Conservation (phyloP, 2,329 filamentous ascomycete species). For the Meredithiella fracta region DNA sequence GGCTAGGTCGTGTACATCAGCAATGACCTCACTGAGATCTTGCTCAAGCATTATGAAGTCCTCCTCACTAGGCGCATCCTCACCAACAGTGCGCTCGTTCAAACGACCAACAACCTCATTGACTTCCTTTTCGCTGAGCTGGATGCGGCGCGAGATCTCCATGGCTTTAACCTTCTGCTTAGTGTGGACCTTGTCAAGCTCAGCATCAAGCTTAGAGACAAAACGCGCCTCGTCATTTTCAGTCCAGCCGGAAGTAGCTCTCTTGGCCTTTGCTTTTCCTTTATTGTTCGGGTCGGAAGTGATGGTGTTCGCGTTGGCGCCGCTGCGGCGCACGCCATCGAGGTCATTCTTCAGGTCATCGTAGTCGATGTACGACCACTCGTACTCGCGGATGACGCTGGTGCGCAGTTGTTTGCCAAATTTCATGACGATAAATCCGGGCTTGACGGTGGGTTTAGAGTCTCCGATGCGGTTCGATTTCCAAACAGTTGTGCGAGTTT, state of each 20-base stretch:
- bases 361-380: slow-evolving; percentile 98
- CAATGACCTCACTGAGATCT: slow-evolving; percentile 92
- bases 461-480: slow-evolving; percentile 21
- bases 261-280: slow-evolving; percentile 20
- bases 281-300: slow-evolving; percentile 19
- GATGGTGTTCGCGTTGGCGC: slow-evolving; percentile 19
- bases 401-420: slow-evolving; percentile 95
- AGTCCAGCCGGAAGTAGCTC: slow-evolving; percentile 47
- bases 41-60: slow-evolving; percentile 90
- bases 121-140: slow-evolving; percentile 76
- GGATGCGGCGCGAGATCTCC: slow-evolving; percentile 84
- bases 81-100: slow-evolving; percentile 41
- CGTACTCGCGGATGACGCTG: slow-evolving; percentile 90
- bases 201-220: slow-evolving; percentile 68
- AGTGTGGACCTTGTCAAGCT: slow-evolving; percentile 93
- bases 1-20: slow-evolving; percentile 91
- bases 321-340: slow-evolving; percentile 33
- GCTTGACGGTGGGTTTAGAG: slow-evolving; percentile 24
- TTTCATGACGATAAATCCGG: slow-evolving; percentile 49
- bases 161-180: slow-evolving; percentile 96
- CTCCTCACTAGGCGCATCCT: slow-evolving; percentile 56
- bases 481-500: slow-evolving; percentile 28
- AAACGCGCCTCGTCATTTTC: slow-evolving; percentile 86
- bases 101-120: slow-evolving; percentile 67
- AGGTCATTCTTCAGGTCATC: slow-evolving; percentile 78